Evolutionary conservation across 768 basidiomycete species (phyloP).

Genomic region (Sarcodon aspratus): DNA sequence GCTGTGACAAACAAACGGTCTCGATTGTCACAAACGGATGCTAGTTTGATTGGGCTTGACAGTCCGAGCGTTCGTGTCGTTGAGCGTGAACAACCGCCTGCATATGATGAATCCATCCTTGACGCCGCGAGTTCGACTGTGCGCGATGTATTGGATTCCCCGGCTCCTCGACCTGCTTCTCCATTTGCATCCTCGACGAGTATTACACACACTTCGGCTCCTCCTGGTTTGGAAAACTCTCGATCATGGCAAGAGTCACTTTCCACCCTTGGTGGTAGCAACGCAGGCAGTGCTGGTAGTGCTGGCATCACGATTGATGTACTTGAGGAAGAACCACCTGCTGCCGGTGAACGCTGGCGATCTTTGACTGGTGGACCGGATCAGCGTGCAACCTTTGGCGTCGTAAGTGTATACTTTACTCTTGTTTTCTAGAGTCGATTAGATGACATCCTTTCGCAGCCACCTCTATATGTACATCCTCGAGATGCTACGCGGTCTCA

Average conservation of each 20-base stretch:
- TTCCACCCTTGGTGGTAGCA: slow-evolving; percentile 2
- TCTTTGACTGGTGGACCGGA: slow-evolving; percentile 30
- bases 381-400: slow-evolving; percentile 43
- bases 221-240: slow-evolving; percentile 27
- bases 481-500: slow-evolving; percentile 38
- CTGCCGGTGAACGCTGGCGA: slow-evolving; percentile 51
- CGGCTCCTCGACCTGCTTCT: slow-evolving; percentile 45
- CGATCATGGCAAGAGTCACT: slow-evolving; percentile 23
- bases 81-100: background rate
- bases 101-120: background rate
- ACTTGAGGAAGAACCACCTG: slow-evolving; percentile 60
- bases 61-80: background rate
- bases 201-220: slow-evolving; percentile 9
- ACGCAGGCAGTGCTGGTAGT: slow-evolving; percentile 8
- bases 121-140: background rate
- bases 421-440: background rate
- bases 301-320: slow-evolving; percentile 38
- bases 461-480: slow-evolving; percentile 35
- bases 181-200: slow-evolving; percentile 28
- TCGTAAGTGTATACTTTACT: slow-evolving; percentile 30
- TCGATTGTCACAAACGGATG: background rate
- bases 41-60: background rate
- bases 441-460: slow-evolving; percentile 1
- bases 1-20: background rate
- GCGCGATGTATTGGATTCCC: slow-evolving; percentile 39